Conservation (phyloP, 768 basidiomycete genomes). For the Tulasnella sp. region DNA sequence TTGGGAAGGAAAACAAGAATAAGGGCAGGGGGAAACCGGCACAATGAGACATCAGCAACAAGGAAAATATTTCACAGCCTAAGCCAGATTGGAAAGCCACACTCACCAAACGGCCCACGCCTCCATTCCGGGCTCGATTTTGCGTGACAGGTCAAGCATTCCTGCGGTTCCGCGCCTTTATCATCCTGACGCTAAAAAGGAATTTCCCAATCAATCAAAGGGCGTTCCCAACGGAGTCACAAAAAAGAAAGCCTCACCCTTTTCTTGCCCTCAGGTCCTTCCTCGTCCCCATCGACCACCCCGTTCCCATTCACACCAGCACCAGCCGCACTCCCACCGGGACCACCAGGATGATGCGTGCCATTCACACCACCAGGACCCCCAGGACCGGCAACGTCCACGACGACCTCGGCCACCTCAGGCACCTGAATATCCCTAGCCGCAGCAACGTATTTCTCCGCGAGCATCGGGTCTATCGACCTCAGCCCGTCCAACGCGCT, state of each 20-base stretch:
- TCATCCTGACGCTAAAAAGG: constrained; percentile 10
- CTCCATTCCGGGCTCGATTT: constrained; percentile 25
- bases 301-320: constrained; percentile 2
- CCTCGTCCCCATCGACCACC: constrained; percentile 3
- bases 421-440: not conserved
- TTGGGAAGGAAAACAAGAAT: too few species aligned
- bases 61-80: too few species aligned
- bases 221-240: not conserved
- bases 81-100: not conserved
- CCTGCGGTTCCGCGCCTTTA: constrained; percentile 15
- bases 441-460: constrained; percentile 4
- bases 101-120: constrained; percentile 20
- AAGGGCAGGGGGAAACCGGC: not conserved
- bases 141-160: constrained; percentile 21
- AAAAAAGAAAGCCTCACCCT: constrained; percentile 9
- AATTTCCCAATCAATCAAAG: too few species aligned
- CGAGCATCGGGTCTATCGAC: constrained; percentile 13
- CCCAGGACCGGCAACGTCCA: not conserved
- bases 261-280: constrained; percentile 15
- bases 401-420: not conserved
- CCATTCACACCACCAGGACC: not conserved
- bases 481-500: constrained; percentile 15
- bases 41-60: not conserved
- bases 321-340: not conserved
- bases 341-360: too few species aligned